Percentiles rank a stretch among this genome's conserved stretches.
Evolutionary conservation across 169 alveolate species (phyloP).

Genomic region (Cryptosporidium sp.): DNA sequence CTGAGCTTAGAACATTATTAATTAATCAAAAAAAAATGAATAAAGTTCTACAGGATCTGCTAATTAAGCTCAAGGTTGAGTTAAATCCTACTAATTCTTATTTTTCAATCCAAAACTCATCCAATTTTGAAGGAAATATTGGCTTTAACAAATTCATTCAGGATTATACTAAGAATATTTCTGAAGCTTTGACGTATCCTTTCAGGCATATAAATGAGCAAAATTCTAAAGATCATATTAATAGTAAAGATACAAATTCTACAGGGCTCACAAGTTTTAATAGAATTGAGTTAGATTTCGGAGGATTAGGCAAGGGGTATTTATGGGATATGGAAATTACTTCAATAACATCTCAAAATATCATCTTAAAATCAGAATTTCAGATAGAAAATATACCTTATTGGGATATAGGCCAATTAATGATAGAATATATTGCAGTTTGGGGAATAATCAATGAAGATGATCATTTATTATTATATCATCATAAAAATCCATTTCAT

Average conservation of each 20-base stretch:
- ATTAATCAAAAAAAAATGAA: slow-evolving; percentile 31
- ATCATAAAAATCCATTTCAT: slow-evolving; percentile 71
- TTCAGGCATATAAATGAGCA: neutral
- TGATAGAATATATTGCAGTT: slow-evolving; percentile 64
- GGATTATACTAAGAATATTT: neutral
- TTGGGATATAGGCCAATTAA: slow-evolving; percentile 51
- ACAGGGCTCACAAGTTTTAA: neutral
- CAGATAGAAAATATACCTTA: slow-evolving; percentile 18
- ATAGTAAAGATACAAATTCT: neutral
- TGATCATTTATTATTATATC: slow-evolving; percentile 43
- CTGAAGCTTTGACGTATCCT: neutral
- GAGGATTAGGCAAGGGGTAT: slow-evolving; percentile 63
- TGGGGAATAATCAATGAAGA: slow-evolving; percentile 40
- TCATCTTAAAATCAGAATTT: slow-evolving; percentile 30
- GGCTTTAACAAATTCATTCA: neutral
- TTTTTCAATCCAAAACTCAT: slow-evolving; percentile 19
- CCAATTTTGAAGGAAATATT: neutral
- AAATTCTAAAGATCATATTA: neutral
- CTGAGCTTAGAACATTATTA: slow-evolving; percentile 32
- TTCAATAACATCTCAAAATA: slow-evolving; percentile 58
- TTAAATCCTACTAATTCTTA: neutral
- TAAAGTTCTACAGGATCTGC: neutral
- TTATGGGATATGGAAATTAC: slow-evolving; percentile 37
- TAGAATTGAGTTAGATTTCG: slow-evolving; percentile 44
- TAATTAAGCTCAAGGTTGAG: slow-evolving; percentile 7